These are phyloP conservation scores for Nidularia pulvinata DNA, from an alignment of 768 basidiomycete species.

Conservation along the genomic window DNA sequence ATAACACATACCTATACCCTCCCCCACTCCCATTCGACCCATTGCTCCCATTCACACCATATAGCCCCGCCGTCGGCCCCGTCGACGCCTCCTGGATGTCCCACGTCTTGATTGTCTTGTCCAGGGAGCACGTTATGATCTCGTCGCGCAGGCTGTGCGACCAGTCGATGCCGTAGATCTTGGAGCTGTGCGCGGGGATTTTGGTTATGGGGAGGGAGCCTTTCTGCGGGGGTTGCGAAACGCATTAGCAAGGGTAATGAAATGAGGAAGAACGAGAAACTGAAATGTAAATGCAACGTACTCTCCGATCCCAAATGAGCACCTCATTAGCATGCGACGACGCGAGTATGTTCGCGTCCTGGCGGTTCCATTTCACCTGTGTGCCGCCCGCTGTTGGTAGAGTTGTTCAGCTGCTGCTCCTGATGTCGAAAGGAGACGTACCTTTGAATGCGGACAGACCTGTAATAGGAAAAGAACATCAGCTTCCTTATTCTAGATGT, in stretches of 20 bases:
- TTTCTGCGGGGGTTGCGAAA: constrained; percentile 56
- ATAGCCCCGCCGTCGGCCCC: too few species aligned
- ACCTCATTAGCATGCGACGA: constrained; percentile 89
- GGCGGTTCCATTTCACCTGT: constrained; percentile 97
- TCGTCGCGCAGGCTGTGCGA: constrained; percentile 72
- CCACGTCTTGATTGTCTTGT: constrained; percentile 93
- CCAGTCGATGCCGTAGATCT: constrained; percentile 99
- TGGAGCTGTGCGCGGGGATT: constrained; percentile 83
- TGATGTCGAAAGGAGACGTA: constrained; percentile 7
- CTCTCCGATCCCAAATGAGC: constrained; percentile 93
- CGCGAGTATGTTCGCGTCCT: constrained; percentile 84
- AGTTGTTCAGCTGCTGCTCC: background rate
- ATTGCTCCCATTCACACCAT: background rate
- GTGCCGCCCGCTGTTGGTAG: constrained; percentile 72
- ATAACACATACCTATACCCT: too few species aligned
- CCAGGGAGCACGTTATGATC: constrained; percentile 92
- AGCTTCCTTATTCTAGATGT: too few species aligned
- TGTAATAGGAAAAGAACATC: background rate
- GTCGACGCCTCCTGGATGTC: constrained; percentile 37
- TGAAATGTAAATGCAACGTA: constrained; percentile 28
- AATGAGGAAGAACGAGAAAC: background rate
- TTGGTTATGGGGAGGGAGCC: constrained; percentile 78
- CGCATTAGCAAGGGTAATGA: background rate
- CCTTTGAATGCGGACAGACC: constrained; percentile 46
- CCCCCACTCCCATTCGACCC: background rate